Evolutionary conservation across 2,329 filamentous ascomycete genomes (phyloP).

Genomic region (Fusarium haematococcum): DNA sequence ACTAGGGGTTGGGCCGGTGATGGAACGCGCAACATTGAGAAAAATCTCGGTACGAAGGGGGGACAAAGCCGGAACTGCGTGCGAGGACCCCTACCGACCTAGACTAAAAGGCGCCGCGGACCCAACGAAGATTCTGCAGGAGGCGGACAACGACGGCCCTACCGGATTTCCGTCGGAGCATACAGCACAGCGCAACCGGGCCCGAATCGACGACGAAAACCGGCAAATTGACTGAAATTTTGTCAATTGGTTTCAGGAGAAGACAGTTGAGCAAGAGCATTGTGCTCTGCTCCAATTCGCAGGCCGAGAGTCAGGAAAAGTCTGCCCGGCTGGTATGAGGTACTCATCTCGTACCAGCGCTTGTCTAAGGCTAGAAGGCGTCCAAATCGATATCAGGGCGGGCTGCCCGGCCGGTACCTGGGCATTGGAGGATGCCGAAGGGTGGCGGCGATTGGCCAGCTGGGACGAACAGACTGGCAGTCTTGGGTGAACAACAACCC

Average conservation of each 20-base stretch:
- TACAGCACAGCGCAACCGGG: background rate
- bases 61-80: constrained; percentile 41
- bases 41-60: constrained; percentile 44
- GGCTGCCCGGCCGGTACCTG: constrained; percentile 29
- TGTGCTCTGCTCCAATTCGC: background rate
- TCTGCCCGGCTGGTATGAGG: constrained; percentile 1
- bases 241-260: background rate
- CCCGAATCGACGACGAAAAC: background rate
- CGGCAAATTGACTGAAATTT: background rate
- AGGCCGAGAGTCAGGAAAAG: background rate
- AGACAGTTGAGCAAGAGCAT: background rate
- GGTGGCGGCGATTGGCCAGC: constrained; percentile 27
- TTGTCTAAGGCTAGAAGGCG: constrained; percentile 25
- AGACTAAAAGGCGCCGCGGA: constrained; percentile 30
- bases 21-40: constrained; percentile 45
- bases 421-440: constrained; percentile 29
- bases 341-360: constrained; percentile 8
- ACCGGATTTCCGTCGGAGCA: constrained; percentile 41
- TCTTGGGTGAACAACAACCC: constrained; percentile 19
- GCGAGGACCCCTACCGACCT: constrained; percentile 36
- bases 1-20: constrained; percentile 39
- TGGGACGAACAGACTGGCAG: constrained; percentile 20
- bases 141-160: constrained; percentile 44
- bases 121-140: constrained; percentile 32
- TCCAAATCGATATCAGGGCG: constrained; percentile 34